A percentile compares a stretch with the other conserved stretches of the same genome.
Conservation (phyloP, 2,329 filamentous ascomycete species). For the Ophiocordyceps sinensis region DNA sequence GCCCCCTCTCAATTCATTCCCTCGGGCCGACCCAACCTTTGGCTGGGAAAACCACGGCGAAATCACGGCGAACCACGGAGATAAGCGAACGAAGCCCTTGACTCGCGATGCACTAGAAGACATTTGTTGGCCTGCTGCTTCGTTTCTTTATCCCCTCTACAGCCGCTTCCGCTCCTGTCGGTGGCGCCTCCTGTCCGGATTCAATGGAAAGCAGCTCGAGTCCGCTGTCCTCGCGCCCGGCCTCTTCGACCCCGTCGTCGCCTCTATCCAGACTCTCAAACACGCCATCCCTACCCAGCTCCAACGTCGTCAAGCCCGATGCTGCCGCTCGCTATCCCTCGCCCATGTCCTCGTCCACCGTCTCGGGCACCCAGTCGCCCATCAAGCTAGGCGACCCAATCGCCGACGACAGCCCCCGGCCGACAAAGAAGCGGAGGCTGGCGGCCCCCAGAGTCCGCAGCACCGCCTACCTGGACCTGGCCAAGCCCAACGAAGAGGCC, state of each 20-base stretch:
- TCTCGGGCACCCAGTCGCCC: constrained; percentile 37
- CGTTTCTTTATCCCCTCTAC: neutral
- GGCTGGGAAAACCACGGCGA: too few relatives aligned
- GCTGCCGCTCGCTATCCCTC: constrained; percentile 35
- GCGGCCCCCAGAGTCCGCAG: constrained; percentile 49
- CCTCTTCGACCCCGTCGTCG: constrained; percentile 25
- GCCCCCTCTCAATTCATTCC: too few relatives aligned
- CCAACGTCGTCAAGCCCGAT: constrained; percentile 24
- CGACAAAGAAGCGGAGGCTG: constrained; percentile 62
- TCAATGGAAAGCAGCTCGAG: constrained; percentile 12
- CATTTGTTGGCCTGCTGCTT: neutral
- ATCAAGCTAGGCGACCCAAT: constrained; percentile 26
- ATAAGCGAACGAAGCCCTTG: neutral
- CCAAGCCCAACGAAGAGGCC: constrained; percentile 33
- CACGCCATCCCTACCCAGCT: constrained; percentile 35
- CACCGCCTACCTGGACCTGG: constrained; percentile 69
- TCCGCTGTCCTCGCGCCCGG: constrained; percentile 15
- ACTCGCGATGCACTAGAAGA: neutral
- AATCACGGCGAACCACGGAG: too few relatives aligned
- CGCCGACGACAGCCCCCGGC: constrained; percentile 43
- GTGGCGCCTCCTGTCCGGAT: neutral
- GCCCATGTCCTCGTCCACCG: constrained; percentile 29
- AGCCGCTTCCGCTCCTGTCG: neutral
- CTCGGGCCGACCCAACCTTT: too few relatives aligned
- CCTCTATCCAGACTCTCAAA: constrained; percentile 39